Percentiles rank a stretch among this genome's conserved stretches.
Evolutionary conservation across 1,284 basidiomycete species (phyloP).

Genomic region (Mrakiaceae sp.): DNA sequence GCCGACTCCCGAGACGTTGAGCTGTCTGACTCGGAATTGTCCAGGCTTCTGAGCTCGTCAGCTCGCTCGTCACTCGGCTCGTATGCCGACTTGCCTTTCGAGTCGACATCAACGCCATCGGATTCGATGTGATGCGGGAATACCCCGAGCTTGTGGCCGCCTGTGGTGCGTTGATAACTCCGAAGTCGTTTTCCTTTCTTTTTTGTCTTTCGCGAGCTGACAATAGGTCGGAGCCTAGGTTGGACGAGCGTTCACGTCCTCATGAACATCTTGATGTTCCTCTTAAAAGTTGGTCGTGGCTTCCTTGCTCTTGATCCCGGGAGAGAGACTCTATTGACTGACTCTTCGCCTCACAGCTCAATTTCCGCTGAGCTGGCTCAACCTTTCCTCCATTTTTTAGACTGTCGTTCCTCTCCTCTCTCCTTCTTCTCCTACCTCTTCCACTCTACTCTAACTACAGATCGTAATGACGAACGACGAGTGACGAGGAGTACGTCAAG

Average conservation of each 20-base stretch:
- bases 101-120: slow-evolving; percentile 41
- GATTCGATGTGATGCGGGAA: slow-evolving; percentile 42
- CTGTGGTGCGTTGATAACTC: slow-evolving; percentile 22
- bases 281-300: slow-evolving; percentile 28
- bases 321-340: not conserved
- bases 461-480: no score
- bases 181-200: not conserved
- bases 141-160: slow-evolving; percentile 39
- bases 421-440: not conserved
- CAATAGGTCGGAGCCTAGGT: slow-evolving; percentile 25
- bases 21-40: not conserved
- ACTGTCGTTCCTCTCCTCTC: not conserved
- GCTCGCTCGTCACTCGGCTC: slow-evolving; percentile 38
- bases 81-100: slow-evolving; percentile 38
- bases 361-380: slow-evolving; percentile 1
- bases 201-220: slow-evolving; percentile 16
- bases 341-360: not conserved
- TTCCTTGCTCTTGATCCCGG: not conserved
- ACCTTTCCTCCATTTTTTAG: not conserved
- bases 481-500: no score
- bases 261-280: slow-evolving; percentile 45
- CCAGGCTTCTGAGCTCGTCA: slow-evolving; percentile 38
- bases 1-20: not conserved
- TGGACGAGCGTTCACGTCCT: slow-evolving; percentile 44
- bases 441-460: no score